Percentiles rank a stretch among this genome's conserved stretches.
Evolutionary conservation across 2,329 filamentous ascomycete genomes (phyloP).

Genomic region (Fusarium acutatum): DNA sequence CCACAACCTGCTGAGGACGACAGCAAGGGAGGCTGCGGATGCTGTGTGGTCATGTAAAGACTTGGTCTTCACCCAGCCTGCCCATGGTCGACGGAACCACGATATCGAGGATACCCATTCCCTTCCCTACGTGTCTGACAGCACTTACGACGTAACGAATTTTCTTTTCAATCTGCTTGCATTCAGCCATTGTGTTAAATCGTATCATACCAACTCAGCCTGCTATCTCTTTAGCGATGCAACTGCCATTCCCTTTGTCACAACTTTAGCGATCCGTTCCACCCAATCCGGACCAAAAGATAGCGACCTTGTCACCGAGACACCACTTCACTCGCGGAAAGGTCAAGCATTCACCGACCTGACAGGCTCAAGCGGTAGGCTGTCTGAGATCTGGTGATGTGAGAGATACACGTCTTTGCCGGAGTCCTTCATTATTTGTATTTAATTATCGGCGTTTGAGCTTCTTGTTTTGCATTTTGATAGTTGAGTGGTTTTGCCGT

Average conservation of each 20-base stretch:
- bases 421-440: conserved; percentile 35
- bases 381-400: conserved; percentile 11
- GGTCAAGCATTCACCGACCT: conserved; percentile 23
- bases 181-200: conserved; percentile 44
- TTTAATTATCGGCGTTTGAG: conserved; percentile 40
- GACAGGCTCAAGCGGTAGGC: conserved; percentile 25
- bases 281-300: conserved; percentile 23
- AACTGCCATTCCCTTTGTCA: conserved; percentile 42
- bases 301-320: conserved; percentile 24
- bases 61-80: neutral
- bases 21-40: conserved; percentile 57
- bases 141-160: conserved; percentile 46
- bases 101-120: conserved; percentile 17
- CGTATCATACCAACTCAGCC: conserved; percentile 35
- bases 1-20: conserved; percentile 42
- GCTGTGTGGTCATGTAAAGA: conserved; percentile 60
- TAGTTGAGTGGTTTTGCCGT: conserved; percentile 8
- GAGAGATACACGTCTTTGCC: conserved; percentile 12
- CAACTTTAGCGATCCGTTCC: conserved; percentile 29
- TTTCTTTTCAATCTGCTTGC: conserved; percentile 38
- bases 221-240: conserved; percentile 40
- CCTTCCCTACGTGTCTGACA: conserved; percentile 27
- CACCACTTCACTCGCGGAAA: conserved; percentile 14
- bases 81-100: neutral
- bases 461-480: conserved; percentile 19